Base-by-base conservation (phyloP, 768 basidiomycete species). In the Naganishia friedmannii region DNA sequence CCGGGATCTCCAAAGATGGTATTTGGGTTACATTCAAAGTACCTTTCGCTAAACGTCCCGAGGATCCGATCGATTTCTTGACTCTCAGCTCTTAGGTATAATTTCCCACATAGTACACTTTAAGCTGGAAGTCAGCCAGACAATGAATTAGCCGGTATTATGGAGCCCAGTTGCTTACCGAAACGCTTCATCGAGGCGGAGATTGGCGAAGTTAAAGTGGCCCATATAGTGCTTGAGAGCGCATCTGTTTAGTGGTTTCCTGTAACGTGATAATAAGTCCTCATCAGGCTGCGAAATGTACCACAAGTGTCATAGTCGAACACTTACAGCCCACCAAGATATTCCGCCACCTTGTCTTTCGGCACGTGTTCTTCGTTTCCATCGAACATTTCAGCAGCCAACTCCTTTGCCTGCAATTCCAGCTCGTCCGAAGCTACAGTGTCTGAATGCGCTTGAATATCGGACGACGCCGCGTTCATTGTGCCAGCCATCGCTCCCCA, bases 1-100 rank as follows among this genome's bases (percentile, higher is more conserved):
- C 93, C 90, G 9, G 92, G 85, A 77, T 88, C 91, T 53, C 91
- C 92, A 77, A 89, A 94, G n/a, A 91, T 74, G 28, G 86, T 86
- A 0, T 83, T 83, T 0, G 91, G 89, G 78, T 98, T 98, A 79
- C 92, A 93, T 53, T 93, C 88, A 87, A 88, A 96, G 80, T 92
- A 99, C 10, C 92, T 87, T 48, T 87, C 84, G 75, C 91, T 91
- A 75, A 99, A 97, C 72, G 88, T 89, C 71, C 92, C 93, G 6
- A 99, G 85, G 72, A 99, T 97, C 53, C 96, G 88, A 80, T 98
- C 96, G 53, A 99, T 90, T 82, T 98, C 94, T 77, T 99, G 96
- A 0, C 95, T 95, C 81, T 99, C 96, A 1, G 88, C 96, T 80
- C 93, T 94, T 70, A 99, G 86, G 79, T 86, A 97, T 1, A 99